Base-by-base conservation (phyloP, 805 yeast species). In the Starmerella kuoi region DNA sequence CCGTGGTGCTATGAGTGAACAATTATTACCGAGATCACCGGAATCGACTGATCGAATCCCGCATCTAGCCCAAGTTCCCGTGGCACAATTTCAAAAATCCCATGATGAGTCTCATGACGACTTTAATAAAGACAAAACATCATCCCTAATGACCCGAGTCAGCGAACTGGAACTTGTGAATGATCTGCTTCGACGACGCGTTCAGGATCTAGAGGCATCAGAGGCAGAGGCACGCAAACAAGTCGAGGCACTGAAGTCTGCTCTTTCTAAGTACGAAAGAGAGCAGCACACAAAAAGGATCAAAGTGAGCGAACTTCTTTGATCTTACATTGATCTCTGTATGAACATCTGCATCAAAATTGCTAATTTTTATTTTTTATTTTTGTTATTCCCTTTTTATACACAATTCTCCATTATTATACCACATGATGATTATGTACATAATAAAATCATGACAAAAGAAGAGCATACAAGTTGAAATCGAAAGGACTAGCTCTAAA, bases 111-210 rank as follows among this genome's bases (percentile, higher is more conserved):
- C 37, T 7, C 26, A 33, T 4, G 27, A 33, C 6, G 37, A 33
- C 37, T 14, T 33, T 31, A 35, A 6, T 19, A 33, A n/a, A 22
- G 26, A 20, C 37, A n/a, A 33, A 18, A 11, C 37, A 12, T 20
- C 64, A 26, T 65, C 61, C 40, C 63, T 87, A 48, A 74, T 75
- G 49, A 83, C 95, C 0, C 69, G 93, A 45, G 83, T 87, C 19
- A 74, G 81, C 11, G 97, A 88, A 59, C 69, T 88, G 47, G 97
- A 88, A 59, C 67, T 87, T 33, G 94, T 88, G 31, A 87, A 86
- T 54, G 96, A 87, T 57, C 64, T 88, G 45, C 83, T 85, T 65
- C 74, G 83, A 52, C 74, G 88, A 5, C 73, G 94, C 51, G 83
- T 88, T 34, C 67, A 72, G 59, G 95, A 88, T 57, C 67, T 88